Percentiles rank a stretch among this genome's conserved stretches.
phyloP scores from a whole-genome alignment of 306 rosid species.

The Castanospermum australe region DNA sequence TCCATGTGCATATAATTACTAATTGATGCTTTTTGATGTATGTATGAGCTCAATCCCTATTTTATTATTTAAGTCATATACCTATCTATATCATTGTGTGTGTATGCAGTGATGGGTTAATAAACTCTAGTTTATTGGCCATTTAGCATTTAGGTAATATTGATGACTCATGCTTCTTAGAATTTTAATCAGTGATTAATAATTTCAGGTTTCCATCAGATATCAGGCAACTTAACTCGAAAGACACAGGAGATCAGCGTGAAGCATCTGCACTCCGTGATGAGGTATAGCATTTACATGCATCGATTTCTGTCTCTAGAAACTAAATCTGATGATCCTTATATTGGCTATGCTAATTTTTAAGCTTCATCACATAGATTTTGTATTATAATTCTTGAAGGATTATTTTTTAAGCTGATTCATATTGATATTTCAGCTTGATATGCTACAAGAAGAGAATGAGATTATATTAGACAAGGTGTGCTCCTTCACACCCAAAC shows the following conservation, averaged over 20 bases:
- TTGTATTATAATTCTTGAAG: slow-evolving; percentile 1
- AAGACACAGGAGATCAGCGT: slow-evolving; percentile 67
- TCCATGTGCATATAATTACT: neutral
- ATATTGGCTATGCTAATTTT: slow-evolving; percentile 23
- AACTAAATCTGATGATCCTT: slow-evolving; percentile 13
- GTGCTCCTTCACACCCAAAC: slow-evolving; percentile 23
- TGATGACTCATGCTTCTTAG: neutral
- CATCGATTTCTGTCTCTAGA: slow-evolving; percentile 22
- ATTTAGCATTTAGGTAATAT: slow-evolving; percentile 1
- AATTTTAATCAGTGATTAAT: slow-evolving; percentile 6
- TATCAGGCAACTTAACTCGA: slow-evolving; percentile 49
- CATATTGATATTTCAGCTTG: slow-evolving; percentile 69
- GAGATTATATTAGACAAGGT: slow-evolving; percentile 70
- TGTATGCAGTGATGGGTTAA: neutral
- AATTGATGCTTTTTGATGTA: neutral
- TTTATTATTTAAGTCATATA: neutral
- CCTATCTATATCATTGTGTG: neutral
- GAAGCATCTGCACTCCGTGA: slow-evolving; percentile 98
- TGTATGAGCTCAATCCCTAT: neutral
- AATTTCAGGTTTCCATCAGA: slow-evolving; percentile 70
- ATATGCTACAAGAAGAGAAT: slow-evolving; percentile 92
- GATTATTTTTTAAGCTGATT: slow-evolving; percentile 33
- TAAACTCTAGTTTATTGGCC: neutral
- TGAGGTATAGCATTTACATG: slow-evolving; percentile 59
- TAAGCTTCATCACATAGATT: slow-evolving; percentile 17